Evolutionary conservation across 805 yeast genomes (phyloP).

Genomic region (Nakazawaea anatomiae): DNA sequence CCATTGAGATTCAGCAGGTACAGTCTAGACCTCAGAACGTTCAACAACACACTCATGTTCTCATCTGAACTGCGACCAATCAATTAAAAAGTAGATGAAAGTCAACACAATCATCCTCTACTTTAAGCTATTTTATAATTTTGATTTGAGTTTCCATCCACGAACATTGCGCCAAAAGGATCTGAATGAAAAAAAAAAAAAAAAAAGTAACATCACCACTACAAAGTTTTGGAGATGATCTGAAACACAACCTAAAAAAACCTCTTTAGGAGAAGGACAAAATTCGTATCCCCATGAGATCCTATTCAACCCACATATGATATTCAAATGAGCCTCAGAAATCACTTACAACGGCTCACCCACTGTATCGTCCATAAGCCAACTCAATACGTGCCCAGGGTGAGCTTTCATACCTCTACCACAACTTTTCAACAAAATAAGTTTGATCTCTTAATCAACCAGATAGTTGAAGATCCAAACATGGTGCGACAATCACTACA

Average conservation of each 20-base stretch:
- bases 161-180: too few relatives aligned
- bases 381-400: neutral
- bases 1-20: neutral
- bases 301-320: neutral
- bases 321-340: neutral
- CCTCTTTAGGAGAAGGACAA: too few relatives aligned
- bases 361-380: neutral
- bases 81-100: too few relatives aligned
- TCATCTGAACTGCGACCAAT: too few relatives aligned
- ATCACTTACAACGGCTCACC: neutral
- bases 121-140: too few relatives aligned
- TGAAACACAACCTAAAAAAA: too few relatives aligned
- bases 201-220: neutral
- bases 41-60: too few relatives aligned
- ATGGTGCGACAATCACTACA: conserved; percentile 1
- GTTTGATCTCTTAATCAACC: neutral
- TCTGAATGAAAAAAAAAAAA: neutral
- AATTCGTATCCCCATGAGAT: neutral
- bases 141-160: too few relatives aligned
- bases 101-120: too few relatives aligned
- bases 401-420: neutral
- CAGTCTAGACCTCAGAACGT: neutral
- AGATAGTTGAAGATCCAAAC: conserved; percentile 1
- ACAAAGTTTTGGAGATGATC: neutral
- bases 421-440: neutral